Conservation (phyloP, 495 filamentous ascomycete genomes). For the Opeltia flavorubescens region DNA sequence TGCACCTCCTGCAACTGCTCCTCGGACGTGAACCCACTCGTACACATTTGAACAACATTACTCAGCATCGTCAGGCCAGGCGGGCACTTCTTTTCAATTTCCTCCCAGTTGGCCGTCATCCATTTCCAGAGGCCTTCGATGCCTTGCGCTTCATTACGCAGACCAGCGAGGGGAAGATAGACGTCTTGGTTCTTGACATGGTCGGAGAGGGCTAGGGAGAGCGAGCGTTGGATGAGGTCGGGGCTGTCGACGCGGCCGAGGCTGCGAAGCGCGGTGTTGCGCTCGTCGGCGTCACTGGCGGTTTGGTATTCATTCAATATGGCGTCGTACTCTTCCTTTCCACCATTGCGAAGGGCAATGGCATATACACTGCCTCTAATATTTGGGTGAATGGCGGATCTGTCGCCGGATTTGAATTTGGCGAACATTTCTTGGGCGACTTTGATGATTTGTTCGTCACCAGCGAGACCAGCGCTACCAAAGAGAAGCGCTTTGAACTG, state of each 20-base stretch:
- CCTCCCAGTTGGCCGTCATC: slow-evolving; percentile 78
- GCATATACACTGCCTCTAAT: slow-evolving; percentile 49
- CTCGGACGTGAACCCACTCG: slow-evolving; percentile 62
- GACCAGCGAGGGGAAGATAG: slow-evolving; percentile 69
- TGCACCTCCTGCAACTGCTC: slow-evolving; percentile 63
- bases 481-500: slow-evolving; percentile 63
- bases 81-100: slow-evolving; percentile 59
- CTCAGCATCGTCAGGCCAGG: slow-evolving; percentile 76
- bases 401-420: slow-evolving; percentile 43
- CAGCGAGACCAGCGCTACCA: slow-evolving; percentile 43
- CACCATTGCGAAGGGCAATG: slow-evolving; percentile 46
- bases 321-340: slow-evolving; percentile 51
- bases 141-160: slow-evolving; percentile 65
- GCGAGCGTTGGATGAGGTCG: slow-evolving; percentile 66
- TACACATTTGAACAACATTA: slow-evolving; percentile 69
- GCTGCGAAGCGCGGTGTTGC: slow-evolving; percentile 83
- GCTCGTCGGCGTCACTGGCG: slow-evolving; percentile 84
- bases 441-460: slow-evolving; percentile 41
- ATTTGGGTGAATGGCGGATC: slow-evolving; percentile 51
- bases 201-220: slow-evolving; percentile 57
- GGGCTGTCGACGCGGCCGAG: slow-evolving; percentile 67
- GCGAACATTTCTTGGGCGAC: slow-evolving; percentile 53
- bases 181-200: slow-evolving; percentile 95
- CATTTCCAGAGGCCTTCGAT: slow-evolving; percentile 70
- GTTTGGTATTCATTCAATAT: slow-evolving; percentile 69